Percentiles rank a stretch among this genome's conserved stretches.
Conservation (phyloP, 768 basidiomycete species). For the Trametes cubensis region DNA sequence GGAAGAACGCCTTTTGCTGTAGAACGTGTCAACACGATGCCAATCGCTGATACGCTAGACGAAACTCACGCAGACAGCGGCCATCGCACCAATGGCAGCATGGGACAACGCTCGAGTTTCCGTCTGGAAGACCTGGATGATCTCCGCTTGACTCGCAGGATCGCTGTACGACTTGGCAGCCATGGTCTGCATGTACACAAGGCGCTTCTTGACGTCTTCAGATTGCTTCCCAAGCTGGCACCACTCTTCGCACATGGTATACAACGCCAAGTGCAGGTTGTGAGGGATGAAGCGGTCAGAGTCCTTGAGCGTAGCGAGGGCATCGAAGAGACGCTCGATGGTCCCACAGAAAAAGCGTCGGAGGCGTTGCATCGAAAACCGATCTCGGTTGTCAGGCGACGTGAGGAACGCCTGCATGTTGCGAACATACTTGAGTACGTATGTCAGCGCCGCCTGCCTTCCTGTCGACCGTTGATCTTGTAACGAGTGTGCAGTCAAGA, state of each 20-base stretch:
- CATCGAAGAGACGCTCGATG: conserved; percentile 84
- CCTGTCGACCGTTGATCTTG: conserved; percentile 69
- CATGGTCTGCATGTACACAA: conserved; percentile 71
- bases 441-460: conserved; percentile 71
- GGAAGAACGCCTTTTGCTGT: conserved; percentile 80
- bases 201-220: conserved; percentile 70
- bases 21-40: not conserved
- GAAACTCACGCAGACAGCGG: conserved; percentile 81
- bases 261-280: conserved; percentile 77
- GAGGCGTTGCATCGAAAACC: conserved; percentile 74
- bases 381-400: conserved; percentile 70
- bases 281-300: conserved; percentile 76
- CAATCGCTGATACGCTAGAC: not conserved
- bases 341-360: conserved; percentile 91
- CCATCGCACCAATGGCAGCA: conserved; percentile 84
- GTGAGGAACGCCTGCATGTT: conserved; percentile 81
- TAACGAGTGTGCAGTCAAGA: conserved; percentile 77
- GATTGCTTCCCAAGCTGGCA: conserved; percentile 81
- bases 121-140: conserved; percentile 59
- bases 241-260: conserved; percentile 91
- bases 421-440: conserved; percentile 84
- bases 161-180: conserved; percentile 58
- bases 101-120: conserved; percentile 75
- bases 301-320: conserved; percentile 66
- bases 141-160: conserved; percentile 48